A percentile compares a stretch with the other conserved stretches of the same genome.
phyloP scores from a whole-genome alignment of 306 rosid genomes.

The Notholithocarpus densiflorus region DNA sequence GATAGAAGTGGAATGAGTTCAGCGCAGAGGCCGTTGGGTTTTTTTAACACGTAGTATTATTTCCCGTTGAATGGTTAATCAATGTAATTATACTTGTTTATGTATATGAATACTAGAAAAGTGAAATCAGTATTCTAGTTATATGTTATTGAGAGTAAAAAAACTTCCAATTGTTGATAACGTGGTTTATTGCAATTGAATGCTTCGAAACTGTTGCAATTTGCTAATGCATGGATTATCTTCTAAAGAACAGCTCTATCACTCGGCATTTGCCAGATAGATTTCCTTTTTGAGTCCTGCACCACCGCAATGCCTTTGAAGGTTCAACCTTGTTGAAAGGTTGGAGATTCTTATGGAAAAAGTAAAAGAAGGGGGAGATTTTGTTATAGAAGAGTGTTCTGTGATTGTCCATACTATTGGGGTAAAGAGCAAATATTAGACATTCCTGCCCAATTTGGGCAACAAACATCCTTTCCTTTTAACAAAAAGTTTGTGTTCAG shows the following conservation, averaged over 20 bases:
- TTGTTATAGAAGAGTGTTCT: neutral
- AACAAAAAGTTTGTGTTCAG: neutral
- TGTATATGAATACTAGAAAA: neutral
- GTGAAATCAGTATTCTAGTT: neutral
- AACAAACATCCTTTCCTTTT: neutral
- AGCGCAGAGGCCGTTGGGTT: neutral
- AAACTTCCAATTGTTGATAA: neutral
- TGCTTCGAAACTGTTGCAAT: neutral
- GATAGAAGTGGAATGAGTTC: slow-evolving; percentile 7
- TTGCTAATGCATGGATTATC: neutral
- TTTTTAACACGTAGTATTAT: neutral
- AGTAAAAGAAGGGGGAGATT: neutral
- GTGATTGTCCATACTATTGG: neutral
- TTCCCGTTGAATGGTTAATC: neutral
- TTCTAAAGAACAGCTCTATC: neutral
- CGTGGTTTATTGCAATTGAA: neutral
- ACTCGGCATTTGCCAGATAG: neutral
- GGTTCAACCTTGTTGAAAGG: neutral
- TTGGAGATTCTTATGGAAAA: neutral
- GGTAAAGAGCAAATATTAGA: neutral
- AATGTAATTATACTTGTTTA: neutral
- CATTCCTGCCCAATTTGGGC: neutral
- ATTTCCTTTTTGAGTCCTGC: neutral
- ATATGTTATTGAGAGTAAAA: neutral
- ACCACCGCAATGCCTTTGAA: neutral